Conservation (phyloP, 1,284 basidiomycete genomes). For the Jaminaea rosea region DNA sequence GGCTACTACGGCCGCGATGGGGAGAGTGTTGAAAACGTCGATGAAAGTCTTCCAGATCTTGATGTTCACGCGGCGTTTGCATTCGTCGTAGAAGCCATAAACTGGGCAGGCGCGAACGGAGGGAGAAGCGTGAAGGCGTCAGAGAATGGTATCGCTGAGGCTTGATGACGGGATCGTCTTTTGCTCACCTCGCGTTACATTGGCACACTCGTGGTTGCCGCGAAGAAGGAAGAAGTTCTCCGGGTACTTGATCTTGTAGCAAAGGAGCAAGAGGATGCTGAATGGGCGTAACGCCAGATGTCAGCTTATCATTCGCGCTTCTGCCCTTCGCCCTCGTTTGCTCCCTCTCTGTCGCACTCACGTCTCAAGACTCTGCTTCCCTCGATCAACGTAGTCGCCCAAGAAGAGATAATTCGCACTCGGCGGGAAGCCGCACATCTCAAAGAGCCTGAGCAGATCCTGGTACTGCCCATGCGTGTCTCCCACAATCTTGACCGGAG, state of each 20-base stretch:
- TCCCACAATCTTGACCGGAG: constrained; percentile 98
- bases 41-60: constrained; percentile 98
- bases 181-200: constrained; percentile 42
- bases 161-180: too few relatives aligned
- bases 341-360: too few relatives aligned
- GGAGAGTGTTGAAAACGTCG: constrained; percentile 98
- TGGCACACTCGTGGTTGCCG: constrained; percentile 89
- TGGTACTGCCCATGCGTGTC: constrained; percentile 95
- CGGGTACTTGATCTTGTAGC: constrained; percentile 97
- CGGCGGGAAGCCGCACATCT: constrained; percentile 89
- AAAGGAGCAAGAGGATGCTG: constrained; percentile 66
- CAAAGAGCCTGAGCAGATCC: constrained; percentile 82
- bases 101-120: too few relatives aligned
- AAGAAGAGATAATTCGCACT: constrained; percentile 95
- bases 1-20: constrained; percentile 95
- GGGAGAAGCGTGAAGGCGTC: too few relatives aligned
- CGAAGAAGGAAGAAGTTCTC: constrained; percentile 94
- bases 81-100: constrained; percentile 95
- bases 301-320: too few relatives aligned
- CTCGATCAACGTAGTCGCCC: constrained; percentile 89
- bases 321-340: too few relatives aligned
- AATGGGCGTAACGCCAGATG: neutral
- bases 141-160: too few relatives aligned
- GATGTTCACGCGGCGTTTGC: constrained; percentile 95
- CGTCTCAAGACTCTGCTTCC: constrained; percentile 87